These are phyloP conservation scores for Chaetomiaceae sp. DNA, from an alignment of 2,329 filamentous ascomycete genomes.

Conservation along the genomic window DNA sequence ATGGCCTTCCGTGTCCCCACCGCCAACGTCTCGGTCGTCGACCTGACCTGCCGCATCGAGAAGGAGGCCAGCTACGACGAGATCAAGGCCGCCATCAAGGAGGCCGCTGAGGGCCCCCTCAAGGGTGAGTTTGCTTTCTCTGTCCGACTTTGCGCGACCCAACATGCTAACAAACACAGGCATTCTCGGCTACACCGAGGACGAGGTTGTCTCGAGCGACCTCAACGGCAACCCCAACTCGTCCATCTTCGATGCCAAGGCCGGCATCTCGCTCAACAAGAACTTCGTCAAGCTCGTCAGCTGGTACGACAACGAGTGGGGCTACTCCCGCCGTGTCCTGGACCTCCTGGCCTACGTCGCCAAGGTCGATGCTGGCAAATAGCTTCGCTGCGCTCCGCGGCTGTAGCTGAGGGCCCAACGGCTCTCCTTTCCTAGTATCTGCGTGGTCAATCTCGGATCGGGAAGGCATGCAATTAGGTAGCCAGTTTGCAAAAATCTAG, in stretches of 20 bases:
- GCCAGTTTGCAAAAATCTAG: conserved; percentile 8
- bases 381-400: conserved; percentile 18
- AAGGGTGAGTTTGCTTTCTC: conserved; percentile 61
- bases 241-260: conserved; percentile 99
- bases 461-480: conserved; percentile 2
- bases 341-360: conserved; percentile 76
- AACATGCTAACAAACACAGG: conserved; percentile 44
- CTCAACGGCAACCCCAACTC: conserved; percentile 89
- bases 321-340: conserved; percentile 93
- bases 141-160: neutral
- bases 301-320: conserved; percentile 99
- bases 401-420: conserved; percentile 14
- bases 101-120: conserved; percentile 73
- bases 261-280: conserved; percentile 95
- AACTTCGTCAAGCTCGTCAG: conserved; percentile 98
- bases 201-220: conserved; percentile 92
- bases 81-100: conserved; percentile 91
- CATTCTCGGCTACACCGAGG: conserved; percentile 92
- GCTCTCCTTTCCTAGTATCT: conserved; percentile 7
- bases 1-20: conserved; percentile 99
- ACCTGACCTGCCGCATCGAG: conserved; percentile 90
- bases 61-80: conserved; percentile 83
- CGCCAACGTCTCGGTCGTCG: conserved; percentile 97
- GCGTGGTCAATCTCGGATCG: neutral
- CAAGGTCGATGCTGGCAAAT: conserved; percentile 64